Evolutionary conservation across 2,329 filamentous ascomycete species (phyloP), one percentile per base, ranked within the genome.

Genomic region (Xylariaceae sp.): DNA sequence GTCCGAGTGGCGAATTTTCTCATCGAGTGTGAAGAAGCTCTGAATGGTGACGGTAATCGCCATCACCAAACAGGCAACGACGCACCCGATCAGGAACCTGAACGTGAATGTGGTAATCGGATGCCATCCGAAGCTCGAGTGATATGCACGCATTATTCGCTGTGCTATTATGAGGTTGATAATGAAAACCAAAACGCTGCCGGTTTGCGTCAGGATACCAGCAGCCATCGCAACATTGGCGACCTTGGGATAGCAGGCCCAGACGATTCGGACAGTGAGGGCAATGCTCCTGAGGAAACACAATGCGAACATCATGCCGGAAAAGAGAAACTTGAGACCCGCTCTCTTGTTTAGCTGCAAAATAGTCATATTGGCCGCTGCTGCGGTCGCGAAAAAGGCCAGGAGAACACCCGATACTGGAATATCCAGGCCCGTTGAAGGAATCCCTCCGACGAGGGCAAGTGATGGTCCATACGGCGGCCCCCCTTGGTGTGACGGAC

Each of bases 121-220:
- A 62, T 82, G 80, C 89, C 90, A 93, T 59, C 89, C 90, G 37
- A 90, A 71, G 1, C 72, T 70, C 0, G 90, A 89, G 68, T 92
- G 88, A 51, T 84, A 82, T 3, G 88, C 88, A 56, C 91, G 82
- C 15, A 94, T 73, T 30, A 96, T 80, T 51, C 91, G 85, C 73
- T 91, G 89, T 0, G 87, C 75, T 70, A 92, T 89, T 68, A 94
- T 76, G 48, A 95, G 75, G 74, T 96, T 94, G 73, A 91, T 77
- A 67, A 93, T 75, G 73, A 89, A 93, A 30, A 95, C 76, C 6
- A 95, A 73, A 39, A 95, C 71, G 13, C 92, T 85, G 48, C 90
- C 90, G 0, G 88, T 86, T 50, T 86, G 83, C 59, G 90, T 83
- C 67, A 94, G 86, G 69, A 94, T 82, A 64, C 79, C 79, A 2